Percentiles rank a stretch among this genome's conserved stretches.
These are phyloP conservation scores for Ophiostoma sp. DNA, from an alignment of 2,329 filamentous ascomycete species.

Conservation along the genomic window DNA sequence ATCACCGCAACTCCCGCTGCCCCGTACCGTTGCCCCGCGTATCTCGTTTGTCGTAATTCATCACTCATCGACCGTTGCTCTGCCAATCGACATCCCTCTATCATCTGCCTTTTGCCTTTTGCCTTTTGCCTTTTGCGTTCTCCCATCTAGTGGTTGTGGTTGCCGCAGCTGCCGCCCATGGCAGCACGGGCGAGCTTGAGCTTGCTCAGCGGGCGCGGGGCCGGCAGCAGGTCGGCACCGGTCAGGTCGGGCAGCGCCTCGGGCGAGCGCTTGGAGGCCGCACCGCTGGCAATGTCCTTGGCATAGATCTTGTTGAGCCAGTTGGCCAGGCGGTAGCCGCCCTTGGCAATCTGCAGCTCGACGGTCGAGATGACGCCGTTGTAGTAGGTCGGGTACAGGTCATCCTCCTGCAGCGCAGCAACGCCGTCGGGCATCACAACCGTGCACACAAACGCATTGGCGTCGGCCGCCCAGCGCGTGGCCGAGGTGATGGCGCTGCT, in stretches of 20 bases:
- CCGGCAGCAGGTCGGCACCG: slow-evolving; percentile 19
- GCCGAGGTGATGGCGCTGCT: slow-evolving; percentile 33
- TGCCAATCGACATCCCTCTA: neutral
- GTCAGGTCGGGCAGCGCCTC: slow-evolving; percentile 3
- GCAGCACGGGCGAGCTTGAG: slow-evolving; percentile 18
- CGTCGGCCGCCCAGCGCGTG: slow-evolving; percentile 39
- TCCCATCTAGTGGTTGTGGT: slow-evolving; percentile 12
- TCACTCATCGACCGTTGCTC: neutral
- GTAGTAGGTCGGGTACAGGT: slow-evolving; percentile 39
- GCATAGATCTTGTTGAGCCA: slow-evolving; percentile 19
- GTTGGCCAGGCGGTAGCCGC: slow-evolving; percentile 34
- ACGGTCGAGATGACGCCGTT: slow-evolving; percentile 37
- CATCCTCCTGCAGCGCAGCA: slow-evolving; percentile 36
- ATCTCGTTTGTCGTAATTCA: neutral
- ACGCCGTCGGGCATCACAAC: slow-evolving; percentile 38
- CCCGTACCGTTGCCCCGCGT: neutral
- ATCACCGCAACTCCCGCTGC: neutral
- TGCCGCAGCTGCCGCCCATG: slow-evolving; percentile 16
- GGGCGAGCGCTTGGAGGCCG: neutral
- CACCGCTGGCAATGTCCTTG: neutral
- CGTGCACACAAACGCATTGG: slow-evolving; percentile 41
- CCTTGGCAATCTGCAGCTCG: slow-evolving; percentile 42
- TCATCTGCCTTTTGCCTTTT: neutral
- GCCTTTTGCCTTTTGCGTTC: neutral
- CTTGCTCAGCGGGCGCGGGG: slow-evolving; percentile 18